Evolutionary conservation across 257 asterid genomes (phyloP).

Genomic region (Solanum ossicruentum): DNA sequence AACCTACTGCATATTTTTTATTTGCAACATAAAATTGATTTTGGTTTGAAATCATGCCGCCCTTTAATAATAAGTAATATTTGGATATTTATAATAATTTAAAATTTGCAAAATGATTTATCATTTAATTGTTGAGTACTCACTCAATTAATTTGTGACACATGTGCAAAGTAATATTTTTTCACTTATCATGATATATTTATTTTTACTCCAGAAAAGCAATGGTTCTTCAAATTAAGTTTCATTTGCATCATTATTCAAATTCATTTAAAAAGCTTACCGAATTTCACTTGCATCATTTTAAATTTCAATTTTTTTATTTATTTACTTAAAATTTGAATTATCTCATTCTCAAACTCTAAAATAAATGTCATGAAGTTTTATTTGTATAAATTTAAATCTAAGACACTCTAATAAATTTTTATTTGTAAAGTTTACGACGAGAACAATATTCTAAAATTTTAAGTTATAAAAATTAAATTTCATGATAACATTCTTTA

Average conservation of each 20-base stretch:
- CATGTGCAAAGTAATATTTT: neutral
- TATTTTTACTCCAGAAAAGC: no score
- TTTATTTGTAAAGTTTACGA: neutral
- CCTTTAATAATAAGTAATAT: neutral
- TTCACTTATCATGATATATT: neutral
- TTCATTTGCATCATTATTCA: no score
- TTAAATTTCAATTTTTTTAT: neutral
- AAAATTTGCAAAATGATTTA: neutral
- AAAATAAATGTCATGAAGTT: neutral
- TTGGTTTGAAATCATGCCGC: neutral
- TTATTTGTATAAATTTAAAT: neutral
- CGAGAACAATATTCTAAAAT: neutral
- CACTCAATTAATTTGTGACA: neutral
- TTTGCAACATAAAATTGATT: neutral
- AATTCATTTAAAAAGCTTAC: no score
- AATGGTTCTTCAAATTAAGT: no score
- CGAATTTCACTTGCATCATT: neutral
- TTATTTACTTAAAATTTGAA: neutral
- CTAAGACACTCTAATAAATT: accelerated
- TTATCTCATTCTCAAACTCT: neutral
- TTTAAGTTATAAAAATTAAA: neutral
- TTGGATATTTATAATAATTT: neutral
- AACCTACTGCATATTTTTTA: neutral
- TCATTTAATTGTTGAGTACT: neutral
- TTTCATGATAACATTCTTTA: neutral